Evolutionary conservation across 257 asterid species (phyloP).

Genomic region (Nemophila menziesii): DNA sequence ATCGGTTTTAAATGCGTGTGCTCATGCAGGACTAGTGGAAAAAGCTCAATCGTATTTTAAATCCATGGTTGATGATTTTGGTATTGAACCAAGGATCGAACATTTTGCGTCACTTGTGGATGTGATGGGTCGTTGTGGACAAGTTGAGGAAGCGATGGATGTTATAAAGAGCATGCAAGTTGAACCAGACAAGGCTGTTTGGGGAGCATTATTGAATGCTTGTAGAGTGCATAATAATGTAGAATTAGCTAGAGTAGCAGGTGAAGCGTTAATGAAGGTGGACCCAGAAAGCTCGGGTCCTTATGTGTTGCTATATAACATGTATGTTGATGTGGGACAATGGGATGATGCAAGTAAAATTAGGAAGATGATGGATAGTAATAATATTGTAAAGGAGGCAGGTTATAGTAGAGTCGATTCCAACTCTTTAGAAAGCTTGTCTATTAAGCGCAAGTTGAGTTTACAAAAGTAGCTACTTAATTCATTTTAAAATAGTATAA

Average conservation of each 20-base stretch:
- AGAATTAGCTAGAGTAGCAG: slow-evolving; percentile 52
- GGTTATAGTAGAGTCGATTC: slow-evolving; percentile 59
- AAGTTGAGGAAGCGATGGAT: slow-evolving; percentile 60
- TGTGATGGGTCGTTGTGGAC: slow-evolving; percentile 54
- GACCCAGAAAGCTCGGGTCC: slow-evolving; percentile 79
- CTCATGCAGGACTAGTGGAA: slow-evolving; percentile 68
- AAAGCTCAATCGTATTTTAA: slow-evolving; percentile 44
- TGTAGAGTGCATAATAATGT: slow-evolving; percentile 58
- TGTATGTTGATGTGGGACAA: slow-evolving; percentile 59
- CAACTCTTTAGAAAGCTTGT: slow-evolving; percentile 2
- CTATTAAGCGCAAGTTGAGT: background rate
- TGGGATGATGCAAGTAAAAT: slow-evolving; percentile 74
- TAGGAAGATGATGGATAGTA: slow-evolving; percentile 48
- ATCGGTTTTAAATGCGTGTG: slow-evolving; percentile 75
- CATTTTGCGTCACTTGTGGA: slow-evolving; percentile 80
- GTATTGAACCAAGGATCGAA: slow-evolving; percentile 60
- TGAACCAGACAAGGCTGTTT: slow-evolving; percentile 62
- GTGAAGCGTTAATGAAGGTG: slow-evolving; percentile 53
- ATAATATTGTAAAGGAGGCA: slow-evolving; percentile 35
- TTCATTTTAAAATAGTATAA: too few relatives aligned
- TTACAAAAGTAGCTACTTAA: background rate
- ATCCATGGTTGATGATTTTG: slow-evolving; percentile 53
- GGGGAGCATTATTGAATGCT: slow-evolving; percentile 86
- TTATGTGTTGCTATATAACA: slow-evolving; percentile 48
- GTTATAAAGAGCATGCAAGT: slow-evolving; percentile 43